phyloP scores from a whole-genome alignment of 305 asterid genomes.

The Petunia hybrid region DNA sequence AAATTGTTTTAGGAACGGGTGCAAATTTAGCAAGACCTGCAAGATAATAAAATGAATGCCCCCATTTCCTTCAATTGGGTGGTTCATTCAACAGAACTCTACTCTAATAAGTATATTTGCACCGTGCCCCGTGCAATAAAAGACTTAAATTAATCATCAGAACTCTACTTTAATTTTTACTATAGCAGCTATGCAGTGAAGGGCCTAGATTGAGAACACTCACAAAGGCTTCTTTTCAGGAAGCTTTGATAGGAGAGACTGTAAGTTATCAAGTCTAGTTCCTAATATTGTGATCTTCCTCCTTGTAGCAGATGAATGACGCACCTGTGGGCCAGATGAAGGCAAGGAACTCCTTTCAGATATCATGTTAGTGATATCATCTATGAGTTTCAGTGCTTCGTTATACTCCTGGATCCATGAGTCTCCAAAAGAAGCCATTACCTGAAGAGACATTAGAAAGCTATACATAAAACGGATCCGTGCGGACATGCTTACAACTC shows the following conservation, averaged over 20 bases:
- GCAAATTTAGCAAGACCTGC: background rate
- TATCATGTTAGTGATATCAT: conserved; percentile 86
- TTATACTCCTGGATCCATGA: conserved; percentile 96
- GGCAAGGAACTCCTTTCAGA: conserved; percentile 80
- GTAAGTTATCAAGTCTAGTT: conserved; percentile 83
- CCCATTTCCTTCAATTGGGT: background rate
- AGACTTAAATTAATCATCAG: conserved; percentile 10
- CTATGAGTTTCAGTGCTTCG: conserved; percentile 87
- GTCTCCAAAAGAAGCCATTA: conserved; percentile 82
- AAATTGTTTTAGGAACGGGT: background rate
- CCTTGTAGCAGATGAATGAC: conserved; percentile 84
- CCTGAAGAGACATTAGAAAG: conserved; percentile 38
- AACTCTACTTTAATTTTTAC: background rate
- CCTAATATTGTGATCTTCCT: conserved; percentile 92
- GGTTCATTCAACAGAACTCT: background rate
- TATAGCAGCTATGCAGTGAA: background rate
- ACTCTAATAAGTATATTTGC: conserved; percentile 8
- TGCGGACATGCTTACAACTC: background rate
- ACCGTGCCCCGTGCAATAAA: background rate
- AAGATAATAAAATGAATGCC: background rate
- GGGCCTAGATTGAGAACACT: conserved; percentile 43
- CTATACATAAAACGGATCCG: background rate
- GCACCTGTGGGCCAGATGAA: conserved; percentile 74
- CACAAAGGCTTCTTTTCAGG: conserved; percentile 77
- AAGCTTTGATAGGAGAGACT: conserved; percentile 66